phyloP scores from a whole-genome alignment of 2,329 filamentous ascomycete species.

The Penicillium sp. region DNA sequence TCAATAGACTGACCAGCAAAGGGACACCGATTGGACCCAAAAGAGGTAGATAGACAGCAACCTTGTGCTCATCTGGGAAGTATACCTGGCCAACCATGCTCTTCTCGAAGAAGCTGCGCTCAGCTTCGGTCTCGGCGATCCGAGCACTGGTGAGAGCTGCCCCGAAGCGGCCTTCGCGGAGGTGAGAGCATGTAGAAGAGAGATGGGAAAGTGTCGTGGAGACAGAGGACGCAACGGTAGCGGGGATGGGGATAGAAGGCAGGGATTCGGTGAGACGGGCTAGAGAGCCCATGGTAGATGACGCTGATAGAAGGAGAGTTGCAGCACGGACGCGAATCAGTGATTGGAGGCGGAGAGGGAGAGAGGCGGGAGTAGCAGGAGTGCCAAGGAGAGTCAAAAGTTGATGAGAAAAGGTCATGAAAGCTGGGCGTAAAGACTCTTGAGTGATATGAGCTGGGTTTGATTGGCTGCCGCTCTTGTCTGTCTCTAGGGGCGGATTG shows the following conservation, averaged over 20 bases:
- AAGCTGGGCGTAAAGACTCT: slow-evolving; percentile 72
- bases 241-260: slow-evolving; percentile 87
- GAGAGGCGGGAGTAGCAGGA: slow-evolving; percentile 73
- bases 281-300: slow-evolving; percentile 89
- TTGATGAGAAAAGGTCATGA: slow-evolving; percentile 90
- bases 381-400: slow-evolving; percentile 85
- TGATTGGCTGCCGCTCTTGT: slow-evolving; percentile 36
- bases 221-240: slow-evolving; percentile 82
- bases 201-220: slow-evolving; percentile 78
- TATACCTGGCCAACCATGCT: slow-evolving; percentile 99
- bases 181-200: slow-evolving; percentile 71
- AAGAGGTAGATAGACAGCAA: slow-evolving; percentile 91
- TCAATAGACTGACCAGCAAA: slow-evolving; percentile 78
- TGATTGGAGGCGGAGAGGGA: slow-evolving; percentile 82
- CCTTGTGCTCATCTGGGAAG: slow-evolving; percentile 97
- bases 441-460: slow-evolving; percentile 59
- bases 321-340: slow-evolving; percentile 83
- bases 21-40: slow-evolving; percentile 90
- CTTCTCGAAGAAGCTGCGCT: slow-evolving; percentile 96
- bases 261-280: slow-evolving; percentile 82
- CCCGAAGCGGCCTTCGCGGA: slow-evolving; percentile 65
- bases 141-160: slow-evolving; percentile 76
- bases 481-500: slow-evolving; percentile 52
- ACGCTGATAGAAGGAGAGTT: slow-evolving; percentile 83
- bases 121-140: slow-evolving; percentile 83